Evolutionary conservation across 331 rosid genomes (phyloP), one percentile per base, ranked within the genome.

Genomic region (Ulmus americana): DNA sequence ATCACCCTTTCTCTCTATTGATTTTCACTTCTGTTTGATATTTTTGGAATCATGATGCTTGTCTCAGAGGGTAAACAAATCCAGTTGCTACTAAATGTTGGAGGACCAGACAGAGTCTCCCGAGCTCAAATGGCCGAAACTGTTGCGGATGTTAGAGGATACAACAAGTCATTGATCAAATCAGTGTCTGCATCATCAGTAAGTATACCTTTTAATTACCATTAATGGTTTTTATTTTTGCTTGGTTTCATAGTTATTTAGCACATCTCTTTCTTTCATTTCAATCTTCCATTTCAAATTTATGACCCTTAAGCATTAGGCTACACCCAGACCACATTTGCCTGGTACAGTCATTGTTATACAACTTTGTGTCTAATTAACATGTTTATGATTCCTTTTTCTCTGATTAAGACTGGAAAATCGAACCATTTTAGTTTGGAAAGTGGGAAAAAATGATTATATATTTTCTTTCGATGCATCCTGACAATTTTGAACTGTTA

Each of bases 41-140:
- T 49, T 65, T 67, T 53, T 53, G 54, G 45, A 42, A 59, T 69
- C 56, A 43, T 39, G 65, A 73, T 51, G 43, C 22, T 77, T 68
- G 49, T 62, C 50, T 62, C 73, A 85, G 98, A 83, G 48, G 67
- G 80, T 18, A 86, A 86, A 85, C 81, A 85, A 80, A 81, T 86
- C 73, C 86, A 68, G 55, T 55, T 89, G 63, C 45, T 86, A 60
- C 74, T 92, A 64, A 92, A 92, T 71, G 94, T 58, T 16, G 95
- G 98, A 35, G 98, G 98, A 68, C 78, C 89, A 8, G 87, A 92
- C 71, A 72, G 94, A 79, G 81, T 86, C 18, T 88, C 96, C 1
- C 90, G 95, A 28, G 81, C 82, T 69, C 81, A 88, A 79, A 88
- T 89, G 95, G 96, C 96, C 0, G 95, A 89, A 89, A 72, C 75